phyloP scores from a whole-genome alignment of 2,329 filamentous ascomycete genomes.

The Hypoxylon sp. region DNA sequence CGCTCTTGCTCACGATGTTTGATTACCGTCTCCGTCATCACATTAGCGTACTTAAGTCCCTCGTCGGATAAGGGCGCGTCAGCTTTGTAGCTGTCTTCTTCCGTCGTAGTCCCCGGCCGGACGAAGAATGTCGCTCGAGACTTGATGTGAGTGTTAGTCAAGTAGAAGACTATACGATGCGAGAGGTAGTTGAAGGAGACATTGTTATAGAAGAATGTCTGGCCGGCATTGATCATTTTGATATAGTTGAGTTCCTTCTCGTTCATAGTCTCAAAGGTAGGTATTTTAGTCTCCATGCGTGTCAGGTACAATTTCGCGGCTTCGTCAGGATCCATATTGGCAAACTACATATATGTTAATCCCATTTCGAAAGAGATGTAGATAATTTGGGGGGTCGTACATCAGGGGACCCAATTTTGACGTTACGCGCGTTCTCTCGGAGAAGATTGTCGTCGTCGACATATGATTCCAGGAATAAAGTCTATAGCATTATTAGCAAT shows the following conservation, averaged over 20 bases:
- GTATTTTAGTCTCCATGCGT: constrained; percentile 91
- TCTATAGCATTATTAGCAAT: constrained; percentile 62
- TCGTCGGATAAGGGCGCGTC: constrained; percentile 86
- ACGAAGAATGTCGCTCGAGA: constrained; percentile 93
- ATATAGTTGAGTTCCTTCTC: constrained; percentile 96
- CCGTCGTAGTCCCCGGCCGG: constrained; percentile 84
- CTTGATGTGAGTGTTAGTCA: constrained; percentile 98
- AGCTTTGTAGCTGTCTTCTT: constrained; percentile 91
- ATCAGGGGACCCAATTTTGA: constrained; percentile 98
- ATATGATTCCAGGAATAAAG: constrained; percentile 94
- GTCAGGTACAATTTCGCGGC: constrained; percentile 91
- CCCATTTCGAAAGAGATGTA: background rate
- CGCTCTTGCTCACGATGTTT: constrained; percentile 87
- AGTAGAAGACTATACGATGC: constrained; percentile 97
- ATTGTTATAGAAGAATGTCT: constrained; percentile 95
- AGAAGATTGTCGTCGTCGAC: constrained; percentile 95
- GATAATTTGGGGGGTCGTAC: constrained; percentile 57
- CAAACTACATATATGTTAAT: constrained; percentile 68
- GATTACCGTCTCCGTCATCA: constrained; percentile 86
- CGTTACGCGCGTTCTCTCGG: constrained; percentile 94
- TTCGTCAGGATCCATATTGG: constrained; percentile 90
- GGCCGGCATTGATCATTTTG: constrained; percentile 98
- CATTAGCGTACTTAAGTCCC: constrained; percentile 82
- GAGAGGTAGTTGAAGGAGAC: constrained; percentile 96
- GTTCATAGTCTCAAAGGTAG: constrained; percentile 96